A percentile compares a stretch with the other conserved stretches of the same genome.
phyloP scores from a whole-genome alignment of 257 asterid species.

The Coffea eugenioides region DNA sequence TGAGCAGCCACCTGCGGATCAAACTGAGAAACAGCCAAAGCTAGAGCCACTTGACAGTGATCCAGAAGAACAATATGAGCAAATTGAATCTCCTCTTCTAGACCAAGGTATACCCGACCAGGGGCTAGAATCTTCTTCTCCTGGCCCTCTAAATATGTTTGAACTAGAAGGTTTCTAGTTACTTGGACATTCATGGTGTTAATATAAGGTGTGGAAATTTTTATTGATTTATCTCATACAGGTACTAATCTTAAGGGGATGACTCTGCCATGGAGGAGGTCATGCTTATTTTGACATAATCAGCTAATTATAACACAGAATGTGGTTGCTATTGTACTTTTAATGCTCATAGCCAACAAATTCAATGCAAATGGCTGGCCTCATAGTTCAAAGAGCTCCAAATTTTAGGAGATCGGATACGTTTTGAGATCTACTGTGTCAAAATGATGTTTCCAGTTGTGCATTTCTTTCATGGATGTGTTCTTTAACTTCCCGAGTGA shows the following conservation, averaged over 20 bases:
- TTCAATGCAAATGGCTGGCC: neutral
- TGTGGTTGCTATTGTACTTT: neutral
- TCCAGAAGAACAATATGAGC: conserved; percentile 35
- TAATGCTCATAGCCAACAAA: neutral
- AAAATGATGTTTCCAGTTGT: neutral
- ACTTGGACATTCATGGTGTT: conserved; percentile 49
- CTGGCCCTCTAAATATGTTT: conserved; percentile 76
- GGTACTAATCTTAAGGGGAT: conserved; percentile 60
- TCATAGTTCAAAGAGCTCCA: neutral
- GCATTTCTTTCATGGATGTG: neutral
- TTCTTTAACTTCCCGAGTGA: neutral
- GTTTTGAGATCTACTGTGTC: neutral
- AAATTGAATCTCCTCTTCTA: conserved; percentile 45
- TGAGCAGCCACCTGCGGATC: conserved; percentile 47
- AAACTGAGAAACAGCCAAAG: conserved; percentile 34
- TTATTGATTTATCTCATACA: conserved; percentile 72
- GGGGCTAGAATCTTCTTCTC: conserved; percentile 65
- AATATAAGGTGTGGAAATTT: conserved; percentile 52
- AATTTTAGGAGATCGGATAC: neutral
- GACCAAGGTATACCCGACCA: conserved; percentile 82
- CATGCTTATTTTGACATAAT: conserved; percentile 14
- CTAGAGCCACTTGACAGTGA: conserved; percentile 52
- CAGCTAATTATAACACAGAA: neutral
- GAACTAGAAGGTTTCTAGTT: conserved; percentile 81
- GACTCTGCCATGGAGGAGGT: conserved; percentile 51